Evolutionary conservation across 257 asterid genomes (phyloP), one percentile per base, ranked within the genome.

Genomic region (Solanum stenotomum): DNA sequence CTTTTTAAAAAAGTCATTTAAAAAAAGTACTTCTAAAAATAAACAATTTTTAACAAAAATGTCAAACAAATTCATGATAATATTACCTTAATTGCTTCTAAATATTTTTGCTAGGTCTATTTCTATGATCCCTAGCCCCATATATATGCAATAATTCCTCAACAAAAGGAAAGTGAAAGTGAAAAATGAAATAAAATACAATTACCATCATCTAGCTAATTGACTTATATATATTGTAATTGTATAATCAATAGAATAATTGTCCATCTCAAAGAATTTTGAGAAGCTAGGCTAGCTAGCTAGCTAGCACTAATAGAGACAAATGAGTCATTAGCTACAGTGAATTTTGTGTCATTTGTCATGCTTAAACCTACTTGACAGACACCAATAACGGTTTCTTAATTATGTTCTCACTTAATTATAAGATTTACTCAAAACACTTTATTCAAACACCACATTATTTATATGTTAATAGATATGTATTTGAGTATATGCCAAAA

Each of bases 351-450:
- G 94, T 92, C 94, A 92, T 85, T 77, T 74, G 90, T 91, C 94
- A 92, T 90, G 95, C 95, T 82, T 89, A 82, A 74, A 93, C 94
- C 94, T 91, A 90, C 92, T 89, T 87, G 83, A 89, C 74, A 85
- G 83, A 88, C 44, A 90, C 90, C 59, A 84, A 18, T 70, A 90
- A 83, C 87, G 56, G 72, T 87, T 85, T 72, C 84, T 68, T 63
- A 46, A 46, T 12, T 44, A 23, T 76, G 84, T 42, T 5, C 59
- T 78, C 84, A 77, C 56, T 22, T 23, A 23, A 61, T 63, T 63
- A 67, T 34, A 22, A 49, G 22, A 49, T 82, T 18, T 67, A 16
- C 35, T 44, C n/a, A 25, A 79, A 44, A 29, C 27, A 44, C 27
- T 42, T 16, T 25, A 8, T 27, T 79, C 11, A 81, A 44, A 10